A percentile compares a stretch with the other conserved stretches of the same genome.
Evolutionary conservation across 805 yeast species (phyloP).

Genomic region (Kregervanrija pseudodelftensis): DNA sequence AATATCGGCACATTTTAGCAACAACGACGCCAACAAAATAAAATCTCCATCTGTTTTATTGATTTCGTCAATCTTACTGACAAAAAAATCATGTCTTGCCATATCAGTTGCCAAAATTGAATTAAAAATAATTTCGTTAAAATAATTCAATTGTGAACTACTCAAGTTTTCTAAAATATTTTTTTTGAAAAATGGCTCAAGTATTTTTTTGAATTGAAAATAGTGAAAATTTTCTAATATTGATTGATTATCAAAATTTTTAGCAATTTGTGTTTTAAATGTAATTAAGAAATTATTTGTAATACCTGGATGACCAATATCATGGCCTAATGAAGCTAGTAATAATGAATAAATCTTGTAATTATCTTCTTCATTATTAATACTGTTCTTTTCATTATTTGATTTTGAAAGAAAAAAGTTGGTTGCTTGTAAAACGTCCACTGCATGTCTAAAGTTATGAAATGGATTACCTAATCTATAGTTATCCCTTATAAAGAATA

Average conservation of each 20-base stretch:
- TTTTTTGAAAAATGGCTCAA: constrained; percentile 11
- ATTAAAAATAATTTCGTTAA: constrained; percentile 10
- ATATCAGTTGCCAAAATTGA: constrained; percentile 81
- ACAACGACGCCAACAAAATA: constrained; percentile 50
- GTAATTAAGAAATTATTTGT: constrained; percentile 65
- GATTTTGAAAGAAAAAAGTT: constrained; percentile 44
- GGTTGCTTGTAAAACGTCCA: constrained; percentile 90
- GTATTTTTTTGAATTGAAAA: constrained; percentile 47
- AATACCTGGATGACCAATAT: constrained; percentile 95
- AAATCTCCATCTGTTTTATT: constrained; percentile 20
- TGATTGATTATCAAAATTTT: constrained; percentile 54
- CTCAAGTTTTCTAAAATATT: constrained; percentile 35
- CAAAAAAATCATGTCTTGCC: constrained; percentile 78
- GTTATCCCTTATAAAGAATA: constrained; percentile 65
- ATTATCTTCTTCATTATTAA: constrained; percentile 5
- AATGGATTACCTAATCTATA: constrained; percentile 84
- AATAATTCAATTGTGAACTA: constrained; percentile 28
- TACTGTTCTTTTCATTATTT: no score
- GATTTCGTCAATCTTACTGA: constrained; percentile 39
- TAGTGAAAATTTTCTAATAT: constrained; percentile 81
- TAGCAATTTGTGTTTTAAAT: constrained; percentile 56
- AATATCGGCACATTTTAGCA: constrained; percentile 92
- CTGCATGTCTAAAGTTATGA: constrained; percentile 93
- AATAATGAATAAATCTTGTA: constrained; percentile 42
- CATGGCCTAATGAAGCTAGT: constrained; percentile 89